Evolutionary conservation across 2,329 filamentous ascomycete genomes (phyloP).

Genomic region (Tolypocladium inflatum): DNA sequence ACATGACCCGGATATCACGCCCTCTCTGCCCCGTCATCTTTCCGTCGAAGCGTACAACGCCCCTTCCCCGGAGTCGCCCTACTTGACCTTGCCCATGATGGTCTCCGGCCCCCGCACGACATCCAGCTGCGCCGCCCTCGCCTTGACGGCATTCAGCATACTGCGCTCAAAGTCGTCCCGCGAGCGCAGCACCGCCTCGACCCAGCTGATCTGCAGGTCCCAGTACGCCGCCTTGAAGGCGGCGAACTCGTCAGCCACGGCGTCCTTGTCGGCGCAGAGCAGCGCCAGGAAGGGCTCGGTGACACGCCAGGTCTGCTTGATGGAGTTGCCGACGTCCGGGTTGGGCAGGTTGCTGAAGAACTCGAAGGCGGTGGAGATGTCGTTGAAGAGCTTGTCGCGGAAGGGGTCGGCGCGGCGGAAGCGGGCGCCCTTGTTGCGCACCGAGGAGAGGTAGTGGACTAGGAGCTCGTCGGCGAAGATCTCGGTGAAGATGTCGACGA

Average conservation of each 20-base stretch:
- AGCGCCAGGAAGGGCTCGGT: conserved; percentile 76
- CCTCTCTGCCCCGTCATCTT: not conserved
- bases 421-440: conserved; percentile 84
- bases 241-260: conserved; percentile 69
- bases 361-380: conserved; percentile 81
- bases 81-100: conserved; percentile 90
- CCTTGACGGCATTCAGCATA: conserved; percentile 84
- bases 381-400: conserved; percentile 87
- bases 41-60: not conserved
- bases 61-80: conserved; percentile 1
- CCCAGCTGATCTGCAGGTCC: conserved; percentile 92
- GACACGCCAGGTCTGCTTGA: conserved; percentile 89
- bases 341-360: conserved; percentile 71
- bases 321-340: conserved; percentile 56
- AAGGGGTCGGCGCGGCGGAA: conserved; percentile 83
- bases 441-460: conserved; percentile 69
- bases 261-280: conserved; percentile 65
- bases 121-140: conserved; percentile 74
- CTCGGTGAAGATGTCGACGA: conserved; percentile 86
- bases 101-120: conserved; percentile 78
- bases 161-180: conserved; percentile 90
- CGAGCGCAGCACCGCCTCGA: conserved; percentile 78
- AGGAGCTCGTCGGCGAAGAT: conserved; percentile 89
- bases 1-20: not conserved
- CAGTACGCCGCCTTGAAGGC: conserved; percentile 80